Evolutionary conservation across 73 alveolate genomes (phyloP), one percentile per base, ranked within the genome.

Genomic region (Halteria grandinella): DNA sequence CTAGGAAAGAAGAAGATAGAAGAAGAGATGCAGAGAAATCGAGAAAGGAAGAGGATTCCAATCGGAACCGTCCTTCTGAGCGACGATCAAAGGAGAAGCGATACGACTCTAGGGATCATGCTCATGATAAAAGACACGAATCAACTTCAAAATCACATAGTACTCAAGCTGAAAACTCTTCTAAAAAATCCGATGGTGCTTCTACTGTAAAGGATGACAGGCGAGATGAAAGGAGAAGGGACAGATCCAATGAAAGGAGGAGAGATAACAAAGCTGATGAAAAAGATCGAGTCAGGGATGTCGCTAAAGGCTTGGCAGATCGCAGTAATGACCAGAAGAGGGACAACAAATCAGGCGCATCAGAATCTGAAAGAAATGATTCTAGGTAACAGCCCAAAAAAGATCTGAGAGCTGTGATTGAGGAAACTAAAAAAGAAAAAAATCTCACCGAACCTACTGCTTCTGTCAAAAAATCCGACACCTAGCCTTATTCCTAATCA

Each of bases 211-310:
- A n/a, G n/a, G n/a, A n/a, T n/a, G 50, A 10, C 18, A 39, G 50
- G 50, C 10, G 50, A 15, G 15, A 39, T 11, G 10, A 39, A 15
- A 39, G 15, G 15, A 15, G 50, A 39, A 39, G 50, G 15, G 50
- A 39, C 10, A 39, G 50, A 39, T 11, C 50, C 50, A 39, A 39
- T 39, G 15, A 29, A 60, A 60, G 77, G 12, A 60, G 77, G 4
- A 53, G 47, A 11, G 43, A 53, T 53, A 53, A 20, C 23, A n/a
- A n/a, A n/a, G n/a, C n/a, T n/a, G 50, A 39, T 39, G 10, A 39
- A 39, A 11, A 39, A 39, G 17, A 23, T 25, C 23, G 10, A 53
- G 69, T 25, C 7, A n/a, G 33, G 8, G 69, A 17, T 23, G 17
- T 11, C 11, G 29, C 23, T 18, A 45, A 11, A 7, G 29, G 24